Evolutionary conservation across 2,329 filamentous ascomycete species (phyloP).

Genomic region (Ascochyta koolunga): DNA sequence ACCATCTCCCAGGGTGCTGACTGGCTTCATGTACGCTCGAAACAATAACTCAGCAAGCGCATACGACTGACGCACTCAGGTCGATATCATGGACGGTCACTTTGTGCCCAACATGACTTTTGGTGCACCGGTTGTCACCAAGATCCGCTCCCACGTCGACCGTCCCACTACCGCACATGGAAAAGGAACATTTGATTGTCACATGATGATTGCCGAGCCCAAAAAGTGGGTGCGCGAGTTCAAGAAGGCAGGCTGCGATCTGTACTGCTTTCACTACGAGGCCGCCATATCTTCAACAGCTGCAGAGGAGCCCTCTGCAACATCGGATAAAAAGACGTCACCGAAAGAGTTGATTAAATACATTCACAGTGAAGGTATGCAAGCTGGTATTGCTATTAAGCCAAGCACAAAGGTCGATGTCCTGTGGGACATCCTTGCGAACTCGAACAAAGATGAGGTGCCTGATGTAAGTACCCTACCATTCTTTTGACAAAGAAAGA

Average conservation of each 20-base stretch:
- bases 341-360: slow-evolving; percentile 86
- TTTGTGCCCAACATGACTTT: slow-evolving; percentile 99
- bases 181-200: slow-evolving; percentile 96
- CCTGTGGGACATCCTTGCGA: slow-evolving; percentile 86
- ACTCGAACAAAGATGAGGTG: slow-evolving; percentile 71
- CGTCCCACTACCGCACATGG: slow-evolving; percentile 71
- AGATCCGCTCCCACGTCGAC: slow-evolving; percentile 86
- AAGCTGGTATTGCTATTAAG: slow-evolving; percentile 95
- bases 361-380: slow-evolving; percentile 86
- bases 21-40: slow-evolving; percentile 47
- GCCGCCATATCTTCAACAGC: slow-evolving; percentile 83
- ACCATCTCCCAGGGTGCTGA: slow-evolving; percentile 85
- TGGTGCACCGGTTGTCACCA: slow-evolving; percentile 91
- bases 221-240: slow-evolving; percentile 99
- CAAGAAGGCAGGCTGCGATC: slow-evolving; percentile 88
- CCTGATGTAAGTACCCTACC: slow-evolving; percentile 75
- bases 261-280: slow-evolving; percentile 99
- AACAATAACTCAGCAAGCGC: neutral
- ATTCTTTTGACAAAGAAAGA: neutral
- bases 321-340: slow-evolving; percentile 73
- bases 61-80: slow-evolving; percentile 74
- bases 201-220: slow-evolving; percentile 99
- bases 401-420: slow-evolving; percentile 90
- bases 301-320: slow-evolving; percentile 76
- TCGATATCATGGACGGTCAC: slow-evolving; percentile 98